phyloP scores from a whole-genome alignment of 2,329 filamentous ascomycete species.

The Emericellopsis cladophorae region DNA sequence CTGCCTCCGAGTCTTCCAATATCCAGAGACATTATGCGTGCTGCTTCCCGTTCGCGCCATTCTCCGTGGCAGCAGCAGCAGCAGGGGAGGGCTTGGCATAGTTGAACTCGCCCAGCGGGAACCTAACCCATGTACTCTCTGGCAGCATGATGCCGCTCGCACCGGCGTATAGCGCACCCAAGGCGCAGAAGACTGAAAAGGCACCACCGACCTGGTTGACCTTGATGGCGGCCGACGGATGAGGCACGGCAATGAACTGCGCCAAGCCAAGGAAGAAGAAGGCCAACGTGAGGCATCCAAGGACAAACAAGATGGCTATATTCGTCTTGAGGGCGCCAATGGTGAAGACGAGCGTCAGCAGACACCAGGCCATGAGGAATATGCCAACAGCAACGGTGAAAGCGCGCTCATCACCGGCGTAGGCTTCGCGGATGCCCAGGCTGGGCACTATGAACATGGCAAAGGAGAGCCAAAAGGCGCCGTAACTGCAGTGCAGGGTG shows the following conservation, averaged over 20 bases:
- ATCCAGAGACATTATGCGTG: too few species aligned
- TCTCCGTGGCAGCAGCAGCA: background rate
- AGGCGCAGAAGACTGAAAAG: constrained; percentile 21
- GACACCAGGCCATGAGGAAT: constrained; percentile 47
- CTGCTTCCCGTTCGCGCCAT: background rate
- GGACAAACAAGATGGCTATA: constrained; percentile 41
- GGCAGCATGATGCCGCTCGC: constrained; percentile 25
- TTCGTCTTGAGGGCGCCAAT: constrained; percentile 45
- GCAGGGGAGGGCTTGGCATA: background rate
- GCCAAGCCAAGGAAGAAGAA: constrained; percentile 47
- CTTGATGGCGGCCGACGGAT: constrained; percentile 22
- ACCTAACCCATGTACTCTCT: constrained; percentile 25
- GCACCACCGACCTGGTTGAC: constrained; percentile 29
- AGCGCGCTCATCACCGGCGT: constrained; percentile 21
- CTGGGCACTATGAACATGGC: constrained; percentile 40
- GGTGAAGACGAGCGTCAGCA: constrained; percentile 43
- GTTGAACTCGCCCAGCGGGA: constrained; percentile 23
- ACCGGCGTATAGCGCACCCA: constrained; percentile 25
- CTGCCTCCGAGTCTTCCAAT: too few species aligned
- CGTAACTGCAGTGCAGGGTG: constrained; percentile 47
- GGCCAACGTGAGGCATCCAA: constrained; percentile 43
- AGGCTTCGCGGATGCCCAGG: constrained; percentile 34
- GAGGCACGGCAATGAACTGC: constrained; percentile 32
- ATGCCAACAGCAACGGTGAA: constrained; percentile 41
- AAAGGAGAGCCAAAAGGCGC: constrained; percentile 49